Percentiles rank a stretch among this genome's conserved stretches.
Conservation (phyloP, 2,329 filamentous ascomycete species). For the Neonectria magnoliae region DNA sequence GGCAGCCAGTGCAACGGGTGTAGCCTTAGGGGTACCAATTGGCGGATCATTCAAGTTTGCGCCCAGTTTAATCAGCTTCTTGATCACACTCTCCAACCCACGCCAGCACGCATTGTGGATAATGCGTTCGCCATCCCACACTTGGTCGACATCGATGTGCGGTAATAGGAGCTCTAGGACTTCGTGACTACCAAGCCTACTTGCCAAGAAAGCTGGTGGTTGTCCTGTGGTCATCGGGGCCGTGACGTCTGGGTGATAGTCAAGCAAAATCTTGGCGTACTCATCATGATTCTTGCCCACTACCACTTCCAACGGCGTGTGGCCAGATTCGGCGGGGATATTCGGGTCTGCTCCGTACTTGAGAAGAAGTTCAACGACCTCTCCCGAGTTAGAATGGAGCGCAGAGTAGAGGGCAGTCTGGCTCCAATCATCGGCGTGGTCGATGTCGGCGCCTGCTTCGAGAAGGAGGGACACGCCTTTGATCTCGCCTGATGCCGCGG, state of each 20-base stretch:
- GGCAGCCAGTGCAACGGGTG: conserved; percentile 27
- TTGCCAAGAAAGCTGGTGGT: conserved; percentile 27
- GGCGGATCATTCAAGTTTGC: conserved; percentile 30
- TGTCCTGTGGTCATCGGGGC: conserved; percentile 22
- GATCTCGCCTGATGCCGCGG: conserved; percentile 21
- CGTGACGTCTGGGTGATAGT: conserved; percentile 20
- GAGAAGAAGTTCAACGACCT: conserved; percentile 26
- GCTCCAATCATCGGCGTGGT: conserved; percentile 25
- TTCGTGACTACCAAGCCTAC: conserved; percentile 14
- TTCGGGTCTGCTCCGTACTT: conserved; percentile 29
- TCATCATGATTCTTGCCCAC: conserved; percentile 24
- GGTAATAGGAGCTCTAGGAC: conserved; percentile 27
- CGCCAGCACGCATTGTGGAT: conserved; percentile 30
- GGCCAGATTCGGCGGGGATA: conserved; percentile 17
- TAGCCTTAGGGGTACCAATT: conserved; percentile 23
- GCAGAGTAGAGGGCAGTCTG: conserved; percentile 31
- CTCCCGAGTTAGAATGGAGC: conserved; percentile 19
- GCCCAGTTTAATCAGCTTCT: conserved; percentile 27
- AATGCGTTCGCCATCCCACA: conserved; percentile 22
- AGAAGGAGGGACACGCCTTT: conserved; percentile 25
- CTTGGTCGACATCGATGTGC: conserved; percentile 25
- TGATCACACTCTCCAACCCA: conserved; percentile 25
- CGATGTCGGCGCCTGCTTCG: conserved; percentile 27
- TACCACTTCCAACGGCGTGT: conserved; percentile 25
- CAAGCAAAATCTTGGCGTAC: conserved; percentile 24